Evolutionary conservation across 208 protist species (phyloP), one percentile per base, ranked within the genome.

Genomic region (Crithidia fasciculata): DNA sequence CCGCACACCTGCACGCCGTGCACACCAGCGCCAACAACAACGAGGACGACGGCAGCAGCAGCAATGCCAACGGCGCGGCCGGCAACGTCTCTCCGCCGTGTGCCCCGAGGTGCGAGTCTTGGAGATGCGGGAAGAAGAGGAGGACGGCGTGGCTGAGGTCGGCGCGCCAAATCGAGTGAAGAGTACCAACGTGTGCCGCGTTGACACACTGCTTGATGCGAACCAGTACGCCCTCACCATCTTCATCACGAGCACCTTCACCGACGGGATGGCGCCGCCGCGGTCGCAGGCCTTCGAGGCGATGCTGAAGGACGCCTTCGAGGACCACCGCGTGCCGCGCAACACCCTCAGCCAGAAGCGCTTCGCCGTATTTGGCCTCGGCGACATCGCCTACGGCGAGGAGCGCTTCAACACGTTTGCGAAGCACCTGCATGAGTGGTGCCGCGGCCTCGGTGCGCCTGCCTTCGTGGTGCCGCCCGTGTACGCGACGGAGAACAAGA

Each of bases 341-440:
- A 84, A 95, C 68, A 56, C 72, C 0, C 81, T 97, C 10, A 50
- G 67, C 9, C 18, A 81, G 10, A 90, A 81, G 58, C 85, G 84
- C 55, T 97, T 96, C 67, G 83, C 87, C 19, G 57, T 97, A 8
- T 97, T 98, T 79, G 94, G 94, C 9, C 80, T 97, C 12, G 95
- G 95, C 40, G 92, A 97, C 67, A 76, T 85, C 55, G 84, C 85
- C 10, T 98, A 97, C 75, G 90, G 90, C 44, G 74, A 83, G 8
- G 58, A 62, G 16, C 61, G 87, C 68, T 98, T 95, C 78, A 97
- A 95, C 72, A 54, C 70, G 8, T 94, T 96, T 69, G 90, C 84
- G 15, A 93, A 92, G 70, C 68, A 93, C 52, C 45, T 97, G 55
- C 76, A 94, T 50, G 72, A 81, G 69, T 91, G 81, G 81, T 91